Evolutionary conservation across 2,329 filamentous ascomycete genomes (phyloP).

Genomic region (Penicillium sp.): DNA sequence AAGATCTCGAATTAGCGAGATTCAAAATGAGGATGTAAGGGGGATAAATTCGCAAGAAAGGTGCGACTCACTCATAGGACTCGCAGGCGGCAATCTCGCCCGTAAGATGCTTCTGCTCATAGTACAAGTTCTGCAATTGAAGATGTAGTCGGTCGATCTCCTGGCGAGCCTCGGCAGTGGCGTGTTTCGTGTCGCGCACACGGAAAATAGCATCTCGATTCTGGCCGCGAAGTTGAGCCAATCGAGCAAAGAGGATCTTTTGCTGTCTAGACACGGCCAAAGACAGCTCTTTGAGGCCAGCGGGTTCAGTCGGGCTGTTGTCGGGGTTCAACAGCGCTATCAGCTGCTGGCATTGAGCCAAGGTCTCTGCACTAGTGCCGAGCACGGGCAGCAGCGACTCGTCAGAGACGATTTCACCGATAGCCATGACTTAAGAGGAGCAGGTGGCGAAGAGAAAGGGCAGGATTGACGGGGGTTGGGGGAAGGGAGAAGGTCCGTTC

Average conservation of each 20-base stretch:
- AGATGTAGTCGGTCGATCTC: conserved; percentile 92
- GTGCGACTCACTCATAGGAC: conserved; percentile 76
- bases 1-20: conserved; percentile 9
- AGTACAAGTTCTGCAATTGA: conserved; percentile 93
- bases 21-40: neutral
- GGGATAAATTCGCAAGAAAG: neutral
- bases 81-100: conserved; percentile 91
- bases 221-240: conserved; percentile 79
- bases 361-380: conserved; percentile 73
- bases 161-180: conserved; percentile 84
- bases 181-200: conserved; percentile 82
- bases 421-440: conserved; percentile 53
- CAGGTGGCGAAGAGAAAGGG: conserved; percentile 10
- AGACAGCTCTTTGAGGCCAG: conserved; percentile 57
- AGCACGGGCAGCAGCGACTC: conserved; percentile 71
- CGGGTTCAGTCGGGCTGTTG: conserved; percentile 48
- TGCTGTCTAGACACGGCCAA: conserved; percentile 74
- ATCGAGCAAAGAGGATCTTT: conserved; percentile 77
- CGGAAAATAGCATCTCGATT: conserved; percentile 82
- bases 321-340: conserved; percentile 63
- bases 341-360: conserved; percentile 70
- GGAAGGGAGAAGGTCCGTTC: neutral
- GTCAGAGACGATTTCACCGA: conserved; percentile 67
- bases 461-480: neutral
- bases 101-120: conserved; percentile 89